phyloP scores from a whole-genome alignment of 345 rosid genomes.

The Isatis tinctoria region DNA sequence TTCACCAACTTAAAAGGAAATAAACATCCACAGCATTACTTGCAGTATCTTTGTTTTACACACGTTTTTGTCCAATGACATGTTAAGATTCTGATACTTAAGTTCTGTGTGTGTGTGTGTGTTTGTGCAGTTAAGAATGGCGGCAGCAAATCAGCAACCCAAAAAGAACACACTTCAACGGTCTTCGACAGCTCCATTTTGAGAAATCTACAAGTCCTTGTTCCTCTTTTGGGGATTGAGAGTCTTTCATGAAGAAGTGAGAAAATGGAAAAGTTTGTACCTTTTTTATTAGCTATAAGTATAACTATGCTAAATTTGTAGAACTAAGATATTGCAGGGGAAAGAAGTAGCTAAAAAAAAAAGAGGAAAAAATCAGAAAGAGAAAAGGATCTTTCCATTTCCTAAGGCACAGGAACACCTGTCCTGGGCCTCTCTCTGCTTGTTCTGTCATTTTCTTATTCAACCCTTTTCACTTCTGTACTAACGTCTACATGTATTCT shows the following conservation, averaged over 20 bases:
- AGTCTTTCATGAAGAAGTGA: constrained; percentile 13
- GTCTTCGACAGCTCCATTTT: constrained; percentile 76
- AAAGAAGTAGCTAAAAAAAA: background rate
- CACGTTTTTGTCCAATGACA: constrained; percentile 2
- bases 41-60: constrained; percentile 11
- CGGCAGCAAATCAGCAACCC: constrained; percentile 44
- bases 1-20: background rate
- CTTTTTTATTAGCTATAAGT: constrained; percentile 8
- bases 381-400: constrained; percentile 28
- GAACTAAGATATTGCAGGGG: constrained; percentile 23
- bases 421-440: constrained; percentile 22
- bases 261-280: constrained; percentile 30
- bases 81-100: constrained; percentile 9
- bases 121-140: constrained; percentile 44
- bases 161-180: constrained; percentile 46
- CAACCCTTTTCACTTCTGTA: background rate
- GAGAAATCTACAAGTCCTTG: constrained; percentile 34
- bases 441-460: constrained; percentile 23
- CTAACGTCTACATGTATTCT: constrained; percentile 21
- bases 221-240: constrained; percentile 24
- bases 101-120: constrained; percentile 9
- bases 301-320: constrained; percentile 27
- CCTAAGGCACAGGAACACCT: constrained; percentile 30
- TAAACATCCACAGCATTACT: constrained; percentile 9
- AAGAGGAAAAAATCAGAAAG: background rate